Evolutionary conservation across 2,329 filamentous ascomycete genomes (phyloP), one percentile per base, ranked within the genome.

Genomic region (Teratosphaeria pseudoeucalypti): DNA sequence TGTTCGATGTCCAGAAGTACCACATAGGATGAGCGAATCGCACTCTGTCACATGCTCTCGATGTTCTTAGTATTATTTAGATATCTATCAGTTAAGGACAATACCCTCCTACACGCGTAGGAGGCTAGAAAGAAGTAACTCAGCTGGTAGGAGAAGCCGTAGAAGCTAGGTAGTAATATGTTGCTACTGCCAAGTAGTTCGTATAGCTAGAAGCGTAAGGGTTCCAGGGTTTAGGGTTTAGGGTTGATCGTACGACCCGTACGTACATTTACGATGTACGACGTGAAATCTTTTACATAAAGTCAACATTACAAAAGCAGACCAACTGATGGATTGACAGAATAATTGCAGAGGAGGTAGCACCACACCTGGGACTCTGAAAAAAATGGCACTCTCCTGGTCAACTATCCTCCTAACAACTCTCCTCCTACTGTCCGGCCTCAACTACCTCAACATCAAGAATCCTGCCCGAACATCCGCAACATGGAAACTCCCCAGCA

Each of bases 391-490:
- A 74, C 88, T 89, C 76, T 92, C 89, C 72, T 86, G 88, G 82
- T 87, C 92, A 72, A 90, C 89, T 83, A 87, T 88, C 71, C 82
- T 86, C 75, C 94, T 88, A 90, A 97, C 97, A 84, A 94, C 92
- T 77, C 91, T 86, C 73, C 83, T 83, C 19, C 16, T 49, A n/a
- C 43, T 49, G n/a, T 19, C 43, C 43, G 43, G 43, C 19, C 43
- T 49, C n/a, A 49, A 49, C n/a, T n/a, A 19, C 43, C n/a, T 23
- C 43, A 49, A 49, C 10, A 19, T 7, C 16, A 49, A 19, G 43
- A 49, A 23, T 49, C 43, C n/a, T 19, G 19, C n/a, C 43, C n/a
- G n/a, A 23, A 49, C 43, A 49, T 23, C 43, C 19, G 9, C 43
- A 49, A 19, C 16, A 49, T 49, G 43, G 43, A 49, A 23, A 49